A percentile compares a stretch with the other conserved stretches of the same genome.
Evolutionary conservation across 306 rosid genomes (phyloP).

Genomic region (Castanospermum australe): DNA sequence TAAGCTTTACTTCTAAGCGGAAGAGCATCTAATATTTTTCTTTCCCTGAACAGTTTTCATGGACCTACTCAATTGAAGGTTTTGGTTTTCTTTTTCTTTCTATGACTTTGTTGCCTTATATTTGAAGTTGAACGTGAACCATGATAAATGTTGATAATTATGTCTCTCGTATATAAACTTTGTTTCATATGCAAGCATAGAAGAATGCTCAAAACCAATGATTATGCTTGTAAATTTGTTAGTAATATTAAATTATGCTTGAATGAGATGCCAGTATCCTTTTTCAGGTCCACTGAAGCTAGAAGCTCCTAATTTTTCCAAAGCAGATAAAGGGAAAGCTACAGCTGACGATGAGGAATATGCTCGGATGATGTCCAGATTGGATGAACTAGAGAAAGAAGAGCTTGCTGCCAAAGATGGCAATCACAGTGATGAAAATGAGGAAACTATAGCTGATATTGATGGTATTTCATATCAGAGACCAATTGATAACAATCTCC

Average conservation of each 20-base stretch:
- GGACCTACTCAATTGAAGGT: not conserved
- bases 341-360: constrained; percentile 51
- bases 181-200: not conserved
- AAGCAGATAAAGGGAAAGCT: constrained; percentile 25
- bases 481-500: constrained; percentile 32
- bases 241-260: not conserved
- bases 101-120: not conserved
- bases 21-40: not conserved
- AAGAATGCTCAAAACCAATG: constrained; percentile 1
- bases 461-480: constrained; percentile 37
- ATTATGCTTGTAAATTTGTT: not conserved
- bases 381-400: constrained; percentile 82
- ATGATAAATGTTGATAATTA: not conserved
- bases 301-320: constrained; percentile 35
- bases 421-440: constrained; percentile 34
- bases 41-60: not conserved
- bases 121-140: not conserved
- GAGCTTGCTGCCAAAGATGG: constrained; percentile 68
- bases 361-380: constrained; percentile 51
- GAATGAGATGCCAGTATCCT: not conserved
- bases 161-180: not conserved
- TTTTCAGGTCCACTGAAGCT: constrained; percentile 45
- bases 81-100: not conserved
- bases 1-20: not conserved
- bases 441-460: constrained; percentile 37